A percentile compares a stretch with the other conserved stretches of the same genome.
These are phyloP conservation scores for Rugiboletus extremiorientalis DNA, from an alignment of 1,284 basidiomycete genomes.

Conservation along the genomic window DNA sequence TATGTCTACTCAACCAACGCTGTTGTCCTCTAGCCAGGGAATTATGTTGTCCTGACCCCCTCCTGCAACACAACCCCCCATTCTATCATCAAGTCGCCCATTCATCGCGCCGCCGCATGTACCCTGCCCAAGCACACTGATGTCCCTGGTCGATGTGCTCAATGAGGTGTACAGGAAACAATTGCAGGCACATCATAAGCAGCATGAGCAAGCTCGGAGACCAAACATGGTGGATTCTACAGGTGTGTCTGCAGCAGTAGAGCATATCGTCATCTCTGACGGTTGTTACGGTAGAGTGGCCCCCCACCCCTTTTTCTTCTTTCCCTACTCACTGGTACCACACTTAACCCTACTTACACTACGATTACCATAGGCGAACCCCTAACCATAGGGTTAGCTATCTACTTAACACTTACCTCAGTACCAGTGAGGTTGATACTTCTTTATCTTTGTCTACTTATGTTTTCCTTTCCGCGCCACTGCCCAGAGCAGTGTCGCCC, in stretches of 20 bases:
- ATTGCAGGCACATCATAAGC: background rate
- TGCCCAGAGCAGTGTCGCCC: no score
- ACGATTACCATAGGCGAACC: no score
- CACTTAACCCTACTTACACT: no score
- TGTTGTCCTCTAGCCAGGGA: background rate
- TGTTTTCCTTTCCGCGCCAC: no score
- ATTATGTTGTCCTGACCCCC: background rate
- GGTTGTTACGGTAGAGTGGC: no score
- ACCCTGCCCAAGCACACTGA: conserved; percentile 12
- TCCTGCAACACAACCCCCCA: conserved; percentile 6
- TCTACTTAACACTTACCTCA: no score
- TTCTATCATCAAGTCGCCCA: conserved; percentile 4
- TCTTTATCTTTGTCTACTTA: no score
- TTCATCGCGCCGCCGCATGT: conserved; percentile 28
- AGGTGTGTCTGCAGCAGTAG: background rate
- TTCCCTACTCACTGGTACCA: no score
- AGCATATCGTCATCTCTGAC: background rate
- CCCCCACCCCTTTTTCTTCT: no score
- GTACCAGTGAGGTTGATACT: no score
- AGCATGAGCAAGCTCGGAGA: background rate
- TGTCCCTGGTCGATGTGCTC: conserved; percentile 22
- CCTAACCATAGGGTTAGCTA: no score
- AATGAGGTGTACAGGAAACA: conserved; percentile 20
- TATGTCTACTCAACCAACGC: background rate
- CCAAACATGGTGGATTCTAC: background rate